These are phyloP conservation scores for Arbutus unedo DNA, from an alignment of 148 eudicot species.

Conservation along the genomic window DNA sequence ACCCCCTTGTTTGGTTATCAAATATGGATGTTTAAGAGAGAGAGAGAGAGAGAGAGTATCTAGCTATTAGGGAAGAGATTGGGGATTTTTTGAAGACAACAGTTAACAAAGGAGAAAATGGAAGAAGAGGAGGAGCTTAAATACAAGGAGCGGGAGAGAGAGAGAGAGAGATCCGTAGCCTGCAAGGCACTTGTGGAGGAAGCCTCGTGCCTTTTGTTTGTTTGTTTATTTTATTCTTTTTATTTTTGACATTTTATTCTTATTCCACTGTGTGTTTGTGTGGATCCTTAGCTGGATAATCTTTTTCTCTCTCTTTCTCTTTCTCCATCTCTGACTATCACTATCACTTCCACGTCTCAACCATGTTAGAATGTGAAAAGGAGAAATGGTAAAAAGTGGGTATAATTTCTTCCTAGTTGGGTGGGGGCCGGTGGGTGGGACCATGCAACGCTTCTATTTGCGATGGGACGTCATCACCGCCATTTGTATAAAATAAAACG, in stretches of 20 bases:
- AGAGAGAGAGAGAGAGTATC: not conserved
- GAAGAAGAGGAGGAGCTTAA: not conserved
- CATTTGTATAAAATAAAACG: not conserved
- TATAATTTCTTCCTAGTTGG: not conserved
- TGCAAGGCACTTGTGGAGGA: constrained; percentile 20
- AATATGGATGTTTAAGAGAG: too few relatives aligned
- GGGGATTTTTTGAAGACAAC: not conserved
- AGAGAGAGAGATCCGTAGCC: constrained; percentile 19
- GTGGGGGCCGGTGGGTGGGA: constrained; percentile 5
- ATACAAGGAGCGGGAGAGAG: not conserved
- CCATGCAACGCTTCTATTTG: not conserved
- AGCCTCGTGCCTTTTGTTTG: constrained; percentile 9
- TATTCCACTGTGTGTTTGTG: not conserved
- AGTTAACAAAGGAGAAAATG: not conserved
- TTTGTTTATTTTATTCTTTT: not conserved
- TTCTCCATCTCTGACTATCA: not conserved
- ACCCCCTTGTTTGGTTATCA: not conserved
- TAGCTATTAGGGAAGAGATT: not conserved
- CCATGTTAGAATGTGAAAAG: not conserved
- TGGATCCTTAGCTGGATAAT: not conserved
- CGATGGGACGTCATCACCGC: not conserved
- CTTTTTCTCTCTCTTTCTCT: not conserved
- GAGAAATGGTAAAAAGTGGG: not conserved
- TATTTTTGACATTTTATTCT: not conserved
- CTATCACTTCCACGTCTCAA: not conserved